Evolutionary conservation across 129 eudicot species (phyloP).

Genomic region (Oenanthe sinensis): DNA sequence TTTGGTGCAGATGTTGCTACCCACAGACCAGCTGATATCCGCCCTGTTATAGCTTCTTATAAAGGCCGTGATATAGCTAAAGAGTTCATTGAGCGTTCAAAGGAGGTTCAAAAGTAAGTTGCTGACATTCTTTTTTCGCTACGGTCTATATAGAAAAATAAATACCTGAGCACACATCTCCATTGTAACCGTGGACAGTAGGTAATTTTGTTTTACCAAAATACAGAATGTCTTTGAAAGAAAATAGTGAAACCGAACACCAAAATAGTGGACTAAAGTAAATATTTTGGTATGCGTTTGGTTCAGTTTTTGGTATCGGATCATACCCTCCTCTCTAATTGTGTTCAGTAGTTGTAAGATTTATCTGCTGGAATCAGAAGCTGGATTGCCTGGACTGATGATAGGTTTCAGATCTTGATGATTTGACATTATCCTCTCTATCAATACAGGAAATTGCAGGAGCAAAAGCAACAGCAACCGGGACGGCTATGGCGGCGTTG

Average conservation of each 20-base stretch:
- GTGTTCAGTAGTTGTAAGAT: background rate
- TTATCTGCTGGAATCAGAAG: background rate
- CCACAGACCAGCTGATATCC: conserved; percentile 66
- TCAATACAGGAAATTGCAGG: conserved; percentile 53
- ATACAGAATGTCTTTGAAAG: background rate
- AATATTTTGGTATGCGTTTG: background rate
- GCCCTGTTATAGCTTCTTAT: conserved; percentile 75
- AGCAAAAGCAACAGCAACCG: conserved; percentile 35
- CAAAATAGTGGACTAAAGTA: background rate
- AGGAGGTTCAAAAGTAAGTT: conserved; percentile 57
- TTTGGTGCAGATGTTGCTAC: conserved; percentile 68
- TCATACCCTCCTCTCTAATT: background rate
- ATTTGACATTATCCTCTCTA: background rate
- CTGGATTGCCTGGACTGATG: background rate
- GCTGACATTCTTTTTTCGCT: background rate
- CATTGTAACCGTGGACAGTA: background rate
- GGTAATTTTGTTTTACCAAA: no score
- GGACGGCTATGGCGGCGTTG: conserved; percentile 60
- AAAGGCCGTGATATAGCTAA: conserved; percentile 72
- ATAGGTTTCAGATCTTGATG: background rate
- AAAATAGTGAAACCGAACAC: background rate
- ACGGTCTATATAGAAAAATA: no score
- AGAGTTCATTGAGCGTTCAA: conserved; percentile 84
- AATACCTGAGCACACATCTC: background rate
- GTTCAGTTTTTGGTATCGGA: background rate